Percentiles rank a stretch among this genome's conserved stretches.
phyloP scores from a whole-genome alignment of 805 yeast genomes.

The Barnettozyma populi region DNA sequence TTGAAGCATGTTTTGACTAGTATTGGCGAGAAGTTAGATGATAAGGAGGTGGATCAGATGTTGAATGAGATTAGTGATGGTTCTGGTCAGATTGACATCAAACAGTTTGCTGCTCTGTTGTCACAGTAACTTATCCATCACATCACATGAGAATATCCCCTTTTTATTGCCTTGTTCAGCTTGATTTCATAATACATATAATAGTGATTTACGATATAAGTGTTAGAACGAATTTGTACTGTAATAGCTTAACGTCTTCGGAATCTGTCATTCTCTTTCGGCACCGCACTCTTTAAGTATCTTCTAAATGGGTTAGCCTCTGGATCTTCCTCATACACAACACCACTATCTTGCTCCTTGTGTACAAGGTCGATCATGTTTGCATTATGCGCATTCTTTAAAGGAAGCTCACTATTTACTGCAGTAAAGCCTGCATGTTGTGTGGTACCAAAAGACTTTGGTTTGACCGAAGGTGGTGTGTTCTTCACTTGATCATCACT shows the following conservation, averaged over 20 bases:
- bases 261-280: slow-evolving; percentile 30
- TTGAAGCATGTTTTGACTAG: slow-evolving; percentile 95
- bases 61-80: slow-evolving; percentile 92
- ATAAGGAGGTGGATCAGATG: slow-evolving; percentile 97
- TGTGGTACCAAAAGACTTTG: slow-evolving; percentile 7
- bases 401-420: not conserved
- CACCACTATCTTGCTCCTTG: not conserved
- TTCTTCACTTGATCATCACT: slow-evolving; percentile 1
- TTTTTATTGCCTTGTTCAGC: not conserved
- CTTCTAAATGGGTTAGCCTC: slow-evolving; percentile 32
- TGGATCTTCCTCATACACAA: slow-evolving; percentile 14
- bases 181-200: not conserved
- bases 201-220: not conserved
- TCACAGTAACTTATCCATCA: slow-evolving; percentile 45
- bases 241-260: slow-evolving; percentile 15
- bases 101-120: slow-evolving; percentile 89
- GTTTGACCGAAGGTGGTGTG: slow-evolving; percentile 9
- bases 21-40: slow-evolving; percentile 94
- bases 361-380: not conserved
- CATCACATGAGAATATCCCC: not conserved
- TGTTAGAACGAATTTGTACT: not conserved
- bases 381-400: not conserved
- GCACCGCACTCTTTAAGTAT: slow-evolving; percentile 34
- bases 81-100: slow-evolving; percentile 95
- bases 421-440: not conserved